phyloP scores from a whole-genome alignment of 2,329 filamentous ascomycete genomes.

The Aspergillus fumigatiaffinis region DNA sequence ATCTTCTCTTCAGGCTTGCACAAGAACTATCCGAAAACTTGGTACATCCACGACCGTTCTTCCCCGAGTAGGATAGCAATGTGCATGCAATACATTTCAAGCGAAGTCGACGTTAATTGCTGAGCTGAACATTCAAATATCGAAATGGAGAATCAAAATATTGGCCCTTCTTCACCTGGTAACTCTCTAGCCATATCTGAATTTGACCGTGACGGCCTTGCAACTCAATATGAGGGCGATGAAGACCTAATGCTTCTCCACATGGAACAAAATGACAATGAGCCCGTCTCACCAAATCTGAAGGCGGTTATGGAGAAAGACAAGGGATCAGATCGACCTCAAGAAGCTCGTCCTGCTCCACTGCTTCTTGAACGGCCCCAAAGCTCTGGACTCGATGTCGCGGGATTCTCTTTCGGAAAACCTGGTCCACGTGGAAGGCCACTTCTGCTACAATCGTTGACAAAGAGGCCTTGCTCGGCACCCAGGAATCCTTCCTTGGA shows the following conservation, averaged over 20 bases:
- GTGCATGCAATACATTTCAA: neutral
- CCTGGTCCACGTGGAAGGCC: conserved; percentile 21
- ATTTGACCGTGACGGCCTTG: neutral
- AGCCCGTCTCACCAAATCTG: conserved; percentile 12
- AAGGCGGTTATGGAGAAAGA: conserved; percentile 14
- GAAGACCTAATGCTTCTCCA: conserved; percentile 19
- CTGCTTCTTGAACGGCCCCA: conserved; percentile 30
- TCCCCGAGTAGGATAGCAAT: neutral
- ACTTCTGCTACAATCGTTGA: conserved; percentile 19
- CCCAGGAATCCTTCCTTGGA: neutral
- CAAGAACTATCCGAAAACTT: neutral
- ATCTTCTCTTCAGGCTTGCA: neutral
- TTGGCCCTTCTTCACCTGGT: neutral
- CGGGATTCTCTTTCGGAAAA: conserved; percentile 32
- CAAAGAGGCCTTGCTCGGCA: conserved; percentile 5
- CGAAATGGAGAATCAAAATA: neutral
- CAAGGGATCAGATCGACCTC: conserved; percentile 3
- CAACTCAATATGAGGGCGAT: conserved; percentile 8
- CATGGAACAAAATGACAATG: conserved; percentile 13
- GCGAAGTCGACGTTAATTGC: neutral
- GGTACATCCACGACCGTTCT: neutral
- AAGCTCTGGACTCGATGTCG: conserved; percentile 25
- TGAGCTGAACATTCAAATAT: neutral
- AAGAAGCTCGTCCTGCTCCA: conserved; percentile 9
- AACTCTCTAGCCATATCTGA: neutral